phyloP scores from a whole-genome alignment of 495 filamentous ascomycete species.

The Tuber aestivum region DNA sequence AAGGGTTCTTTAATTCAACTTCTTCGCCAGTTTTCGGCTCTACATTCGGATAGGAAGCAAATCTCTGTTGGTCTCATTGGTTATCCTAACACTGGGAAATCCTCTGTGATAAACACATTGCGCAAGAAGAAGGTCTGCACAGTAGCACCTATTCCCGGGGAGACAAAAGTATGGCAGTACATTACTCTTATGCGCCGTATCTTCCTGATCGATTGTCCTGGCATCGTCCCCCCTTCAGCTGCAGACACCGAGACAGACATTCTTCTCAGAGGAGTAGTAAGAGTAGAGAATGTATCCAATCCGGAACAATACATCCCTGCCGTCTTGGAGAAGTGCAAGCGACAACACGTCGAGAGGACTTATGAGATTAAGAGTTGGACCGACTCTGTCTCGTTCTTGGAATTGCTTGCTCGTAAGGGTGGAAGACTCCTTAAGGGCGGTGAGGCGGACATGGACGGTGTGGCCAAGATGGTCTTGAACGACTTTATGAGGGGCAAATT shows the following conservation, averaged over 20 bases:
- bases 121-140: constrained; percentile 87
- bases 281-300: constrained; percentile 91
- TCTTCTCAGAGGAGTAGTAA: constrained; percentile 81
- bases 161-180: constrained; percentile 97
- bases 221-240: constrained; percentile 81
- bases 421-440: constrained; percentile 81
- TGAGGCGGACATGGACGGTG: constrained; percentile 85
- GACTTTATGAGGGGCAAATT: constrained; percentile 93
- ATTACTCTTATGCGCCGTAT: constrained; percentile 95
- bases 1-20: constrained; percentile 73
- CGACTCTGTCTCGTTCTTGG: constrained; percentile 73
- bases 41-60: constrained; percentile 88
- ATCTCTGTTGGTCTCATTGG: constrained; percentile 84
- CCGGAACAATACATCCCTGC: constrained; percentile 92
- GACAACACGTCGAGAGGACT: constrained; percentile 82
- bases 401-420: constrained; percentile 77
- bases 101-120: constrained; percentile 86
- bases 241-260: constrained; percentile 80
- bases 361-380: constrained; percentile 76
- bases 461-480: constrained; percentile 91
- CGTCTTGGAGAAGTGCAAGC: constrained; percentile 70
- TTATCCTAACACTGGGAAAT: constrained; percentile 86
- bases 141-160: constrained; percentile 91
- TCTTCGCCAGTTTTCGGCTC: constrained; percentile 82
- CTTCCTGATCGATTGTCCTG: constrained; percentile 94